Evolutionary conservation across 225 moss, liverwort and hornwort species (phyloP).

Genomic region (Thuidium tamariscinum): DNA sequence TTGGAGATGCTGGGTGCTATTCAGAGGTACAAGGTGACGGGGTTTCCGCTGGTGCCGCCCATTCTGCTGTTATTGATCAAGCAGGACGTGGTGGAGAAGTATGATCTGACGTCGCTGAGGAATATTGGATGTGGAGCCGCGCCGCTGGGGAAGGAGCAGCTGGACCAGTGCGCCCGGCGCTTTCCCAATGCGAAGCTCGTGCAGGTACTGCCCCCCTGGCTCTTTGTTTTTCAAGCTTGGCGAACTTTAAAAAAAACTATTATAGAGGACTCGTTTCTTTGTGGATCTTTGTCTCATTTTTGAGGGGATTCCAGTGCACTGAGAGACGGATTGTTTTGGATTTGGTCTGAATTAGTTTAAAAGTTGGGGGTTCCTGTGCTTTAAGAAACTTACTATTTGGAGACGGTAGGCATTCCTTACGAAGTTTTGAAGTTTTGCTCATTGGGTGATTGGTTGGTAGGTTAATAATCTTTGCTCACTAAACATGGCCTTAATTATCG

Average conservation of each 20-base stretch:
- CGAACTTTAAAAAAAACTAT: neutral
- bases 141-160: slow-evolving; percentile 40
- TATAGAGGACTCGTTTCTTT: neutral
- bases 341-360: neutral
- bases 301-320: neutral
- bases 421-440: neutral
- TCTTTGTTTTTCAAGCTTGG: neutral
- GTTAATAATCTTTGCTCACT: neutral
- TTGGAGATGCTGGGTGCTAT: slow-evolving; percentile 34
- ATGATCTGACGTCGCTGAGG: slow-evolving; percentile 50
- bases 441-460: neutral
- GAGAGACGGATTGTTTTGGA: neutral
- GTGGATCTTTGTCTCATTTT: neutral
- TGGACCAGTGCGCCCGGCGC: slow-evolving; percentile 21
- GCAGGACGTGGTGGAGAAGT: slow-evolving; percentile 44
- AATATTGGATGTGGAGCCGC: slow-evolving; percentile 65
- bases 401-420: neutral
- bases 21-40: slow-evolving; percentile 36
- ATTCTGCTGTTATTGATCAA: slow-evolving; percentile 57
- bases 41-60: slow-evolving; percentile 54
- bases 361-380: neutral
- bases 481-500: neutral
- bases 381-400: neutral
- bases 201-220: slow-evolving; percentile 2
- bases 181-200: slow-evolving; percentile 37